Conservation (phyloP, 139 green algal genomes). For the Dunaliella sp. region DNA sequence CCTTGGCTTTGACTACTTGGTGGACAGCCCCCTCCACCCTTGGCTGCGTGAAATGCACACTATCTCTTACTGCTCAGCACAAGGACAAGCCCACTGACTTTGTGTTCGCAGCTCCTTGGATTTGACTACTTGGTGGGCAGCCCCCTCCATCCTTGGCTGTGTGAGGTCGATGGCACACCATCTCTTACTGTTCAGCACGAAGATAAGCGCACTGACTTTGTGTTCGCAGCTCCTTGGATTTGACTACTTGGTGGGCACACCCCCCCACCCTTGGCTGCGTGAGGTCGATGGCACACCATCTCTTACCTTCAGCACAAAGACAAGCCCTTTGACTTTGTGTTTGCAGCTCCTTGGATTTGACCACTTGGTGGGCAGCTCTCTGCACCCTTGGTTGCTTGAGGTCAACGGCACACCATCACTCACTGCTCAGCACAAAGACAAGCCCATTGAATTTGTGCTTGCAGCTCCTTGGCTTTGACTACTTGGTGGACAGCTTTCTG, state of each 20-base stretch:
- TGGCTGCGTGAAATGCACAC: no score
- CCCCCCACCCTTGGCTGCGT: constrained; percentile 56
- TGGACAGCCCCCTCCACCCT: background rate
- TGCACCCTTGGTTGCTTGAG: constrained; percentile 63
- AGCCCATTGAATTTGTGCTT: no score
- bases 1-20: background rate
- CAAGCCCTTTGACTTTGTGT: no score
- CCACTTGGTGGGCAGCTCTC: constrained; percentile 49
- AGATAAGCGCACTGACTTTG: no score
- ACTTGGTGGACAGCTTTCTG: constrained; percentile 46
- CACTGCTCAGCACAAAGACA: no score
- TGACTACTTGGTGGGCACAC: constrained; percentile 55
- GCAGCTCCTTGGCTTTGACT: constrained; percentile 64
- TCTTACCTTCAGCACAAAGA: no score
- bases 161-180: constrained; percentile 62
- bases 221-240: constrained; percentile 52
- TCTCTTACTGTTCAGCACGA: no score
- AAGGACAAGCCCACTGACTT: no score
- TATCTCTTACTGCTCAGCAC: no score
- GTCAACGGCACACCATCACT: constrained; percentile 59
- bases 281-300: constrained; percentile 66
- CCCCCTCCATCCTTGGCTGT: constrained; percentile 52
- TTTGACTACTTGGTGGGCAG: constrained; percentile 60
- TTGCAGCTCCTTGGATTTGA: constrained; percentile 60
- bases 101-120: constrained; percentile 48